phyloP scores from a whole-genome alignment of 1,139 yeast species.

The Protomyces lactucae-debilis region DNA sequence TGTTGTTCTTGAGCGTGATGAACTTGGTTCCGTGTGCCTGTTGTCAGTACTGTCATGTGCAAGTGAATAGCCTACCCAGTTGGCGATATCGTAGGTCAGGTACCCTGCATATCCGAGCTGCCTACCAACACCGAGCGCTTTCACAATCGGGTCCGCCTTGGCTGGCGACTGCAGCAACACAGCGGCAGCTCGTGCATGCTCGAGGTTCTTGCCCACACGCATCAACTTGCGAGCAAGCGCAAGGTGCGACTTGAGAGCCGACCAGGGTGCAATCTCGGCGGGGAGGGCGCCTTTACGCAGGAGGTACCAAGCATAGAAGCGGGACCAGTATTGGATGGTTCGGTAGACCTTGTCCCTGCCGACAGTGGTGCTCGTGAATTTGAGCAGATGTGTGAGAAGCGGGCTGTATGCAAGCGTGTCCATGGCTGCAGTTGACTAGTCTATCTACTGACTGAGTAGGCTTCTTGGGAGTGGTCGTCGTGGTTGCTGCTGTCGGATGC shows the following conservation, averaged over 20 bases:
- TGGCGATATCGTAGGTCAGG: slow-evolving; percentile 66
- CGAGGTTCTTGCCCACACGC: slow-evolving; percentile 78
- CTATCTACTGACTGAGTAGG: background rate
- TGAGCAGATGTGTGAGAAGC: slow-evolving; percentile 21
- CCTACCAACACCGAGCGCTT: slow-evolving; percentile 56
- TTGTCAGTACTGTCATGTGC: slow-evolving; percentile 2
- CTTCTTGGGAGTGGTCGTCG: too few species aligned
- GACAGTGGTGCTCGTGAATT: slow-evolving; percentile 42
- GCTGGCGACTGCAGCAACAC: slow-evolving; percentile 62
- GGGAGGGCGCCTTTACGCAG: slow-evolving; percentile 56
- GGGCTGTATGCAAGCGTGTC: slow-evolving; percentile 17
- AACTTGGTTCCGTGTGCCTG: slow-evolving; percentile 39
- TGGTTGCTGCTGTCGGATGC: too few species aligned
- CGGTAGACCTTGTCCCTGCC: slow-evolving; percentile 79
- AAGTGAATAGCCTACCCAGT: slow-evolving; percentile 54
- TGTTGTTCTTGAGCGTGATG: slow-evolving; percentile 34
- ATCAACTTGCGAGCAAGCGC: slow-evolving; percentile 75
- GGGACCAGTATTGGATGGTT: slow-evolving; percentile 71
- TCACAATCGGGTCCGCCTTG: slow-evolving; percentile 59
- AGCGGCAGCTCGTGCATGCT: slow-evolving; percentile 66
- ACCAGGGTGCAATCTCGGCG: slow-evolving; percentile 50
- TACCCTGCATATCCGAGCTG: slow-evolving; percentile 73
- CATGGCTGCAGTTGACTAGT: background rate
- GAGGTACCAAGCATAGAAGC: slow-evolving; percentile 64
- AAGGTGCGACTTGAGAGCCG: slow-evolving; percentile 53